phyloP scores from a whole-genome alignment of 1,284 basidiomycete species.

The Porodaedalea pini region DNA sequence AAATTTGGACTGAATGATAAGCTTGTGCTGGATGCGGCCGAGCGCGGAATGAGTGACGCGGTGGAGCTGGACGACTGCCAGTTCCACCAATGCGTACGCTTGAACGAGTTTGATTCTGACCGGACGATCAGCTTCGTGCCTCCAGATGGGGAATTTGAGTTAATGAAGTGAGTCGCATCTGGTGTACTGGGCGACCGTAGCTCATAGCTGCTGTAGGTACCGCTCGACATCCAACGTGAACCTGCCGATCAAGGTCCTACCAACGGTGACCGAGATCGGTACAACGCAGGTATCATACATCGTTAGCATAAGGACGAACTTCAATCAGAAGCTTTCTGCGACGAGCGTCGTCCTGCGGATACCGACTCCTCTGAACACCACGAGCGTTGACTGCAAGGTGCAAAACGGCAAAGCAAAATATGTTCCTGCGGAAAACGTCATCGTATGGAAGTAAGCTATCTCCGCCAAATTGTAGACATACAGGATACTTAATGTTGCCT shows the following conservation, averaged over 20 bases:
- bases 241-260: conserved; percentile 85
- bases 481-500: background rate
- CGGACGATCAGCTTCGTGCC: conserved; percentile 96
- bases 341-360: conserved; percentile 91
- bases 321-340: conserved; percentile 88
- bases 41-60: conserved; percentile 66
- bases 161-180: conserved; percentile 73
- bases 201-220: conserved; percentile 55
- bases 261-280: conserved; percentile 90
- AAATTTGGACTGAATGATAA: conserved; percentile 99
- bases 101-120: conserved; percentile 91
- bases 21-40: conserved; percentile 89
- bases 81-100: conserved; percentile 97
- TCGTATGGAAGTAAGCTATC: conserved; percentile 89
- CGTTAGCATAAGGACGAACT: conserved; percentile 85
- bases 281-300: conserved; percentile 91
- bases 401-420: conserved; percentile 96
- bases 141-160: conserved; percentile 97
- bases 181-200: conserved; percentile 5
- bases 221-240: conserved; percentile 95
- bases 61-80: conserved; percentile 97
- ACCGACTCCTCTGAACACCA: conserved; percentile 94
- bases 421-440: conserved; percentile 89
- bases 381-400: conserved; percentile 88
- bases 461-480: background rate